Conservation (phyloP, 1,139 yeast genomes). For the Nakaseomyces bracarensis region DNA sequence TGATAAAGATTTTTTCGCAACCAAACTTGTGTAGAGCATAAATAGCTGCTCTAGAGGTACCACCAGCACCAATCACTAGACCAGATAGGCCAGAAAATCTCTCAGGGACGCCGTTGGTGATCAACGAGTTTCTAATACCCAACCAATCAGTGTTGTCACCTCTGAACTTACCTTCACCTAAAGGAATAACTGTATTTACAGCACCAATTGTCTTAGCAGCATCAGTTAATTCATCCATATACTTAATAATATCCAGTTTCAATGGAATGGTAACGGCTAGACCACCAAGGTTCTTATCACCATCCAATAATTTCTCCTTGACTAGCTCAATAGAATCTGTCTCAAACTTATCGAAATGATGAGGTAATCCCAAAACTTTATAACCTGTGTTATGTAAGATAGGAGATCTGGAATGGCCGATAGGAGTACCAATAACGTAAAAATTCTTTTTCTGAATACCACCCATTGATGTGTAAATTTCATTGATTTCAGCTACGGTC, state of each 20-base stretch:
- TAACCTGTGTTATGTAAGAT: conserved; percentile 73
- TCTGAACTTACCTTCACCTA: conserved; percentile 44
- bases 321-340: conserved; percentile 51
- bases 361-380: conserved; percentile 67
- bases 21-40: conserved; percentile 79
- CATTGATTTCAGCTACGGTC: conserved; percentile 52
- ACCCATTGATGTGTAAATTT: conserved; percentile 54
- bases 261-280: conserved; percentile 87
- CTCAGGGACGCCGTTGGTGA: conserved; percentile 51
- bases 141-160: conserved; percentile 98
- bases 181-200: conserved; percentile 74
- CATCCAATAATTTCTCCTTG: conserved; percentile 42
- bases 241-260: conserved; percentile 67
- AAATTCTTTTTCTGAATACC: conserved; percentile 49
- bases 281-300: conserved; percentile 61
- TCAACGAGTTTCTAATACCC: conserved; percentile 69
- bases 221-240: conserved; percentile 53
- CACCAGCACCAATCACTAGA: conserved; percentile 91
- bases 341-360: conserved; percentile 60
- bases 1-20: conserved; percentile 63
- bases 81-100: conserved; percentile 40
- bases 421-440: conserved; percentile 76
- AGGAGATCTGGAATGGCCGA: conserved; percentile 84
- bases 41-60: conserved; percentile 92
- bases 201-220: conserved; percentile 83